Base-by-base conservation (phyloP, 768 basidiomycete species). In the Artomyces pyxidatus region DNA sequence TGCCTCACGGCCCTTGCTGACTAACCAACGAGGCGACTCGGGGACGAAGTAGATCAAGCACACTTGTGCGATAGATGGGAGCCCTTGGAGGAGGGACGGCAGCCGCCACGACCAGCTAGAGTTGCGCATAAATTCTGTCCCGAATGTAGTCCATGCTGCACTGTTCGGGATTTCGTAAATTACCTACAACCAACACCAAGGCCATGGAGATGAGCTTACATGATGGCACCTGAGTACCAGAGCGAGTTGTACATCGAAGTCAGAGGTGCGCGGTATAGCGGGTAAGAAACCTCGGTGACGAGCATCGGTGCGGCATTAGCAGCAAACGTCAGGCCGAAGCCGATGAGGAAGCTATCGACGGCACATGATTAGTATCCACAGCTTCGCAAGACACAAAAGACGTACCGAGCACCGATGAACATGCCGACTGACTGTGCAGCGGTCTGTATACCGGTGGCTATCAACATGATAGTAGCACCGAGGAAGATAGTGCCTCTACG, bases 41-140 rank as follows among this genome's bases (percentile, higher is more conserved):
- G 89, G 89, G 9, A 70, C 73, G 65, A 86, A 81, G 62, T 73
- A 78, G 56, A 92, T 67, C 32, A 92, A 63, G 54, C 55, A 45
- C 47, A 92, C 61, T 62, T 91, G 87, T 41, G 83, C 47, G 50
- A 85, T 49, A 3, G 88, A 80, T 3, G 87, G 86, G 38, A 83
- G 59, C 45, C 67, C 82, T 67, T 93, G 87, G 17, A 88, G 70
- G 29, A 77, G 62, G 14, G 86, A 88, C 17, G 88, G 88, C 45
- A 88, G 71, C 59, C 92, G 83, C 89, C 90, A 93, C 25, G 85
- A 69, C 85, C 85, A 90, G n/a, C n/a, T n/a, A 19, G 78, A 76
- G 58, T 58, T 77, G 45, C 62, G 51, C 46, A 89, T 79, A 63
- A 75, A 74, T 71, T 86, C 83, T 12, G 88, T 85, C 21, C 88